A percentile compares a stretch with the other conserved stretches of the same genome.
Evolutionary conservation across 1,284 basidiomycete genomes (phyloP).

Genomic region (Malassezia dermatis): DNA sequence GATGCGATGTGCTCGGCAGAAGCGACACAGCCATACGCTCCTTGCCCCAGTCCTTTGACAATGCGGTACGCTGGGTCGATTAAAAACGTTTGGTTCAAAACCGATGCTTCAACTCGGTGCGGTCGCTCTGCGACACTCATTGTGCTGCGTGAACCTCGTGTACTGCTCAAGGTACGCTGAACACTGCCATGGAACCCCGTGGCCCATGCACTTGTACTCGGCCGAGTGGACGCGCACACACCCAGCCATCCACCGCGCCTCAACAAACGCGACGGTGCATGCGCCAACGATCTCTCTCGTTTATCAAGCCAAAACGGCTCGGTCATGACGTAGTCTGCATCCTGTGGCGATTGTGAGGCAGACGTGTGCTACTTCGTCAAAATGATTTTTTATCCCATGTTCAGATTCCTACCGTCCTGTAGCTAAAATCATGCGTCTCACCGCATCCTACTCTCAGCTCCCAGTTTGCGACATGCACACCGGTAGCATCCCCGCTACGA

Average conservation of each 20-base stretch:
- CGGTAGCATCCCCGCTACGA: too few species aligned
- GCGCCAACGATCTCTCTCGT: too few species aligned
- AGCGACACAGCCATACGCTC: slow-evolving; percentile 46
- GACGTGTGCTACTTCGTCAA: too few species aligned
- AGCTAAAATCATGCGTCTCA: too few species aligned
- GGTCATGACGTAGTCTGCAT: too few species aligned
- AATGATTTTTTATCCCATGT: too few species aligned
- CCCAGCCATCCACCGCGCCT: background rate
- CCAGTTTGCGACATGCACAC: too few species aligned
- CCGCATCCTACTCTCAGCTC: too few species aligned
- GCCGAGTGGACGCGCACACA: background rate
- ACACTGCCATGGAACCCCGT: background rate
- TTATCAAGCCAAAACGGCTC: too few species aligned
- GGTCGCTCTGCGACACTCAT: slow-evolving; percentile 2
- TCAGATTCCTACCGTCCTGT: too few species aligned
- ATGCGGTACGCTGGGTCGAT: slow-evolving; percentile 44
- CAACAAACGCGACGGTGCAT: too few species aligned
- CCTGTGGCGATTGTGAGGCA: too few species aligned
- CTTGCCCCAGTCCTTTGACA: slow-evolving; percentile 43
- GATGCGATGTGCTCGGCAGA: slow-evolving; percentile 42
- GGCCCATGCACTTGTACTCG: background rate
- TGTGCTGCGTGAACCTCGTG: background rate
- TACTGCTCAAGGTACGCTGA: background rate
- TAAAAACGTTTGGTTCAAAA: slow-evolving; percentile 42
- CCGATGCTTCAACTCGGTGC: slow-evolving; percentile 33